Base-by-base conservation (phyloP, 768 basidiomycete genomes). In the Cystobasidium ongulense region DNA sequence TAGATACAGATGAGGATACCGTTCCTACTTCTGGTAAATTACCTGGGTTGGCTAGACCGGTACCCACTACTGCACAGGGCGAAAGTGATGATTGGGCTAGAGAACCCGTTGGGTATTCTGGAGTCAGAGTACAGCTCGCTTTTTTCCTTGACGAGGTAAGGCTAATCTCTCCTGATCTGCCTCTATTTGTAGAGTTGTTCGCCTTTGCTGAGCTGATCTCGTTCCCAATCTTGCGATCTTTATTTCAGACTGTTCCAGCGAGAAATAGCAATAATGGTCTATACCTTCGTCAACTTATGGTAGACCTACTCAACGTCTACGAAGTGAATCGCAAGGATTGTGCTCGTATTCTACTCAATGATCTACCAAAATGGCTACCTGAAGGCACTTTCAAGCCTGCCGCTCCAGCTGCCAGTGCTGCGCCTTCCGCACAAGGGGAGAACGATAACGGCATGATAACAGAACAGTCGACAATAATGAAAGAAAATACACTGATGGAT, bases 281-380 rank as follows among this genome's bases (percentile, higher is more conserved):
- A 13, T 59, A 31, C 29, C 85, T 96, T 4, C 89, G 89, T 29
- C 85, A 88, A 13, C 84, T 87, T 27, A 81, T 96, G 11, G 81
- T 87, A 7, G 93, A 97, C 79, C 85, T 88, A 23, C 81, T 96
- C 50, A 87, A 91, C 72, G 89, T 97, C 18, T 98, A 91, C 78
- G 95, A 98, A 80, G 86, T 96, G 63, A 98, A 99, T 81, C 87
- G 96, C 68, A 96, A 95, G 80, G 96, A 99, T 78, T 90, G 89
- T 76, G 94, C 96, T 0, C 85, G 90, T 1, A 82, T 97, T 8
- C 84, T 98, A 5, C 85, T 96, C 54, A 59, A 75, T 33, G 76
- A 76, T 36, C 57, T 76, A 21, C 70, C 73, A 25, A 77, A 78
- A 46, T 96, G 92, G 90, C 86, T 88, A 70, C 79, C 87, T 2